phyloP scores from a whole-genome alignment of 2,329 filamentous ascomycete species.

The Aureobasidium sp. region DNA sequence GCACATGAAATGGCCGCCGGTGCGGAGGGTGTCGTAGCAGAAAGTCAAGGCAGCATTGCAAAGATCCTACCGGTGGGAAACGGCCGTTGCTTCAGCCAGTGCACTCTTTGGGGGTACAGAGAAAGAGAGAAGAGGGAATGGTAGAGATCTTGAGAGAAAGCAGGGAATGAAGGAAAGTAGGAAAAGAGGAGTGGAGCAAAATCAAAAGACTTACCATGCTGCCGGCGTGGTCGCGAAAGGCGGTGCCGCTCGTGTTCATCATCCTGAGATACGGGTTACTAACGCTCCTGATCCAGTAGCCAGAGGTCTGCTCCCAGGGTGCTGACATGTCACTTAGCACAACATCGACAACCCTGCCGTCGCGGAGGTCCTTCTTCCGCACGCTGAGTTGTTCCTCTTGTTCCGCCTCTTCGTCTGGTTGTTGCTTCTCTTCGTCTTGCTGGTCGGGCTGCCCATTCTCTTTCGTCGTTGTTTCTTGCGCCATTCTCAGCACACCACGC shows the following conservation, averaged over 20 bases:
- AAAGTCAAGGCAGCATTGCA: constrained; percentile 81
- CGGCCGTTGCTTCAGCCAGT: constrained; percentile 3
- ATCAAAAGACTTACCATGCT: constrained; percentile 68
- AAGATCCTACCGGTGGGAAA: constrained; percentile 59
- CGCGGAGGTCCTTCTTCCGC: constrained; percentile 31
- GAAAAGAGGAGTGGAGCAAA: neutral
- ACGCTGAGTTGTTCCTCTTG: constrained; percentile 26
- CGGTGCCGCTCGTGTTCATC: constrained; percentile 95
- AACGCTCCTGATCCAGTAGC: constrained; percentile 79
- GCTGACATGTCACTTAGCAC: constrained; percentile 98
- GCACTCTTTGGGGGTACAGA: neutral
- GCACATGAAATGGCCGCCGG: constrained; percentile 86
- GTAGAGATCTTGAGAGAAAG: neutral
- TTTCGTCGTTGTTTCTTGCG: constrained; percentile 26
- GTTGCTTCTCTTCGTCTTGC: constrained; percentile 27
- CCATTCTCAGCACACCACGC: constrained; percentile 60
- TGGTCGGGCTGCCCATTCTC: constrained; percentile 17
- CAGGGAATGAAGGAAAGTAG: neutral
- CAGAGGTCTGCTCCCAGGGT: constrained; percentile 78
- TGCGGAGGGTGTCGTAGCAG: constrained; percentile 71
- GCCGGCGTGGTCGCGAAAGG: constrained; percentile 79
- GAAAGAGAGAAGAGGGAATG: neutral
- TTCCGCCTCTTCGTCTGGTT: constrained; percentile 18
- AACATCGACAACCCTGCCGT: constrained; percentile 68
- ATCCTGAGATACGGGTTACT: constrained; percentile 96